A percentile compares a stretch with the other conserved stretches of the same genome.
These are phyloP conservation scores for Globisporangium echinulatum DNA, from an alignment of 352 stramenopile species.

Conservation along the genomic window DNA sequence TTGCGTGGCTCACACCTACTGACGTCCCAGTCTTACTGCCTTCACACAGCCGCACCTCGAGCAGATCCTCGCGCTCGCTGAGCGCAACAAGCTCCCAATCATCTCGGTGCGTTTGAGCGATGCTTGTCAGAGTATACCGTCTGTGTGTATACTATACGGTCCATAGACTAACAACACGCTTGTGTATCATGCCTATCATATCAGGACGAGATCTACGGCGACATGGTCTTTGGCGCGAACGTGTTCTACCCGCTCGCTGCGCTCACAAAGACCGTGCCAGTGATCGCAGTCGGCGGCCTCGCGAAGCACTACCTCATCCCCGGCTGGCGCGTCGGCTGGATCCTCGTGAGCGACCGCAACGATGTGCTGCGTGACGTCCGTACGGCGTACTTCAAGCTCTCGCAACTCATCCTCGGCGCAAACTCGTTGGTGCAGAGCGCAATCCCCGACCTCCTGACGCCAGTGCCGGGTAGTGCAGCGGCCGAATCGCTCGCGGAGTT, in stretches of 20 bases:
- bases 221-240: conserved; percentile 74
- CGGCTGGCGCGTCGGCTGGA: conserved; percentile 94
- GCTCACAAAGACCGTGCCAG: conserved; percentile 72
- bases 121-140: not conserved
- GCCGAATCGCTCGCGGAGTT: conserved; percentile 58
- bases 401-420: conserved; percentile 90
- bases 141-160: not conserved
- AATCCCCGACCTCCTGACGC: conserved; percentile 80
- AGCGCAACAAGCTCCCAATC: conserved; percentile 88
- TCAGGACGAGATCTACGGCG: conserved; percentile 80
- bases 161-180: not conserved
- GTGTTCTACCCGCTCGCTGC: conserved; percentile 81
- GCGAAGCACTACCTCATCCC: conserved; percentile 96
- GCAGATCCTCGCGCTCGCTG: conserved; percentile 66
- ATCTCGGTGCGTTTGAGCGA: conserved; percentile 80
- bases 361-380: conserved; percentile 76
- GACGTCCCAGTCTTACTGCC: too few species aligned
- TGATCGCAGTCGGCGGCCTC: conserved; percentile 80
- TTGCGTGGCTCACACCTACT: too few species aligned
- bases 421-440: conserved; percentile 87
- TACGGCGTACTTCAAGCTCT: conserved; percentile 86
- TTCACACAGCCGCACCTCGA: conserved; percentile 46
- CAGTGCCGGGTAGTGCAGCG: conserved; percentile 50
- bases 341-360: conserved; percentile 91
- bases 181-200: not conserved